Base-by-base conservation (phyloP, 2,329 filamentous ascomycete genomes). In the Claviceps purpurea region DNA sequence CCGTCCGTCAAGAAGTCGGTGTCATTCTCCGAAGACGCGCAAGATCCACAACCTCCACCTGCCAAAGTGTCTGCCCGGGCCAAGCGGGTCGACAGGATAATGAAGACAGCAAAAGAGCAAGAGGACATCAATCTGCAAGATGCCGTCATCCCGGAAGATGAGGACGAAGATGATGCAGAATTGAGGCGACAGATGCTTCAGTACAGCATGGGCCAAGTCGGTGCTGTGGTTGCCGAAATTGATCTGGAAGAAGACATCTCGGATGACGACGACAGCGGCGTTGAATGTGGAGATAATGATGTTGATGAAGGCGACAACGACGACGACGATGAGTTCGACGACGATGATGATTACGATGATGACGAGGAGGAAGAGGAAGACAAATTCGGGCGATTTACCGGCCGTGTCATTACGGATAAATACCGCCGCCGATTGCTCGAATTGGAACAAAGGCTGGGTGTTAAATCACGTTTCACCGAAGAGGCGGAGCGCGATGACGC, bases 201-300 rank as follows among this genome's bases (percentile, higher is more conserved):
- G 56, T 98, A 97, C 63, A 84, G 87, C 55, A 76, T 95, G 67
- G 84, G 85, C 45, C 91, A 97, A 65, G 84, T 98, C 53, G 89
- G 89, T 4, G 82, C 88, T 40, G 87, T 98, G 2, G 93, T 98
- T 16, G 93, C 93, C 16, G 89, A 97, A 68, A 77, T 98, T 46
- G 81, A 94, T 53, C 68, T 97, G 2, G 88, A 95, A 56, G 84
- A 90, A 54, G 78, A 74, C 24, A 72, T 74, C 13, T 74, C 73
- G 2, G 75, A 5, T 13, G 41, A 81, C n/a, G 73, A 77, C 8
- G 68, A 76, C 47, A 72, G 73, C 18, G 80, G 81, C 50, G 77
- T 77, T 47, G 73, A 75, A n/a, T 69, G 74, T 42, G 70, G 74
- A 13, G 73, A 79, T 18, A 74, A 78, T 41, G 70, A 72, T 1